phyloP scores from a whole-genome alignment of 352 stramenopile genomes.

The Pythium monospermum region DNA sequence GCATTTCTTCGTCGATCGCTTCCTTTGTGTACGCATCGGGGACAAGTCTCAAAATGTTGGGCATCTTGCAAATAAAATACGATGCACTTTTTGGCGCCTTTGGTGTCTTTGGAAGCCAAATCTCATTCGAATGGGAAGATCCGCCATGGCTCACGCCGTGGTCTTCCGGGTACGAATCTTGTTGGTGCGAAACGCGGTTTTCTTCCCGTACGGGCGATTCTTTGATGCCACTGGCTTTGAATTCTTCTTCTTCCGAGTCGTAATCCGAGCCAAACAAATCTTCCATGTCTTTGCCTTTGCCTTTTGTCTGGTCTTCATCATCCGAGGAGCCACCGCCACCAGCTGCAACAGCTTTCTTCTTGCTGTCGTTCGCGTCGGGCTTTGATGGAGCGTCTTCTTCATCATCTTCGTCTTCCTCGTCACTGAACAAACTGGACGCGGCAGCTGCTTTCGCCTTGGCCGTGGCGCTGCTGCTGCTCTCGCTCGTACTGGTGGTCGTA shows the following conservation, averaged over 20 bases:
- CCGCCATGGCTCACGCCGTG: slow-evolving; percentile 20
- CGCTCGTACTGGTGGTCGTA: background rate
- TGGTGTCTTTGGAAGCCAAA: slow-evolving; percentile 77
- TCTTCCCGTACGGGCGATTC: slow-evolving; percentile 72
- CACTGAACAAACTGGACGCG: slow-evolving; percentile 59
- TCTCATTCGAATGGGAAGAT: slow-evolving; percentile 38
- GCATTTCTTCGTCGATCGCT: slow-evolving; percentile 72
- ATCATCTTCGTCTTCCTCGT: slow-evolving; percentile 58
- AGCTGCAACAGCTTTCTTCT: too few relatives aligned
- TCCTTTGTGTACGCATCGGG: slow-evolving; percentile 74
- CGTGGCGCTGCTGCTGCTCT: slow-evolving; percentile 5
- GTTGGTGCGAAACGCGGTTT: slow-evolving; percentile 31
- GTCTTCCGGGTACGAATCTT: slow-evolving; percentile 41
- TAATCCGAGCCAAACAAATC: slow-evolving; percentile 88
- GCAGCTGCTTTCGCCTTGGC: slow-evolving; percentile 17
- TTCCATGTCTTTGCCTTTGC: slow-evolving; percentile 79
- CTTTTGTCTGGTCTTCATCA: slow-evolving; percentile 27
- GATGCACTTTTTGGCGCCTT: slow-evolving; percentile 54
- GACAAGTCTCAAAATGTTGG: slow-evolving; percentile 81
- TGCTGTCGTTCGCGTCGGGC: slow-evolving; percentile 11
- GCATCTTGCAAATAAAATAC: slow-evolving; percentile 78
- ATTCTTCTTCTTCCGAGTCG: slow-evolving; percentile 85
- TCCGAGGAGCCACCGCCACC: slow-evolving; percentile 3
- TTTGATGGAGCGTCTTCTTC: slow-evolving; percentile 21
- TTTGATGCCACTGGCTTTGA: slow-evolving; percentile 85